Evolutionary conservation across 2,329 filamentous ascomycete genomes (phyloP), one percentile per base, ranked within the genome.

Genomic region (Penicillium sp.): DNA sequence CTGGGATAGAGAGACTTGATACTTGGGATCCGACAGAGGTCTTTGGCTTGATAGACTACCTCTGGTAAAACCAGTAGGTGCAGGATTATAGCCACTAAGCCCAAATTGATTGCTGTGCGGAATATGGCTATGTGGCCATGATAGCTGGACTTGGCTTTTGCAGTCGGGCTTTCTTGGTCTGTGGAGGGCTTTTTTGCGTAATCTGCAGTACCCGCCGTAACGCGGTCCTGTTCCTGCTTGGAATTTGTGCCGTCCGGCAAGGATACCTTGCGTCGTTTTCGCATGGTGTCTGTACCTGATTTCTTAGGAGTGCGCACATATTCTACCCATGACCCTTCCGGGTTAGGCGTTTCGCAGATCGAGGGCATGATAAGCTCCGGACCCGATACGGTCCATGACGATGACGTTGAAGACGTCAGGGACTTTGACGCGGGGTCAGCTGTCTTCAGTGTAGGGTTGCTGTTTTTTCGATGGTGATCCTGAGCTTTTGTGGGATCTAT

Each of bases 331-430:
- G 70, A 72, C 23, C 54, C 65, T 45, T 72, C 69, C 19, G 65
- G 60, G 36, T 68, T 63, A 7, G 68, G 64, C 3, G 64, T 62
- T 45, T 74, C 70, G 57, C 67, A 68, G 42, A 74, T 73, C 4
- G 72, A 74, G 4, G 72, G 72, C 72, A 74, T 74, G 19, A 74
- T 70, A 7, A 74, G 66, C 51, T 74, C 71, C 1, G 72, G 71
- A 4, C 72, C 72, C 11, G 70, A 65, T 41, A 66, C 56, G 14
- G 47, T 43, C 47, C 47, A 49, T 49, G 47, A 49, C 6, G 55
- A 57, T 57, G 54, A 63, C 42, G 66, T 68, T 10, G 69, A 71
- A 34, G 62, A 60, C 9, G 56, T 49, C 29, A 63, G 61, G 9
- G 70, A 70, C 27, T 65, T 61, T 13, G 60, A 56, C 27, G 53